Evolutionary conservation across 257 asterid genomes (phyloP).

Genomic region (Buddleja alternifolia): DNA sequence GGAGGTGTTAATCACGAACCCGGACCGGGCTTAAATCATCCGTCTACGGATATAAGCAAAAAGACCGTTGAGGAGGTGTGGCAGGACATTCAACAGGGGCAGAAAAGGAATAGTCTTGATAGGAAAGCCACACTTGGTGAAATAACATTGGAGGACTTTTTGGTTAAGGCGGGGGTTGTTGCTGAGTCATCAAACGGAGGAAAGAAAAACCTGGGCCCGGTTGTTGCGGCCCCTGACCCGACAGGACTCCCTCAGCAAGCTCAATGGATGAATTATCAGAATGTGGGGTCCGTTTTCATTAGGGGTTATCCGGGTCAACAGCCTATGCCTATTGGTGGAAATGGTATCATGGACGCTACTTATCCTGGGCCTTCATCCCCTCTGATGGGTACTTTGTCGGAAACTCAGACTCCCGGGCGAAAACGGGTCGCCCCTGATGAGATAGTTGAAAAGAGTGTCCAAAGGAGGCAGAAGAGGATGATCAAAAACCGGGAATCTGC

Average conservation of each 20-base stretch:
- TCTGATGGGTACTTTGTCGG: no score
- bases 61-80: slow-evolving; percentile 95
- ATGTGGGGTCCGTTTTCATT: no score
- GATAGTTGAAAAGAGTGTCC: slow-evolving; percentile 68
- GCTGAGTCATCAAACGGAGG: slow-evolving; percentile 48
- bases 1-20: slow-evolving; percentile 43
- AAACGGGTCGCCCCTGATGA: slow-evolving; percentile 76
- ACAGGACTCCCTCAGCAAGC: slow-evolving; percentile 46
- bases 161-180: slow-evolving; percentile 93
- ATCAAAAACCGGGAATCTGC: slow-evolving; percentile 95
- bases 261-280: slow-evolving; percentile 68
- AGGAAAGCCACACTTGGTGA: slow-evolving; percentile 77
- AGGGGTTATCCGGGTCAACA: no score
- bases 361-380: no score
- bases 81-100: slow-evolving; percentile 76
- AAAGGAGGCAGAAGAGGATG: slow-evolving; percentile 97
- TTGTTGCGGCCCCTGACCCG: slow-evolving; percentile 46
- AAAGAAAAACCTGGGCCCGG: slow-evolving; percentile 38
- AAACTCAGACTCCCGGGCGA: background rate
- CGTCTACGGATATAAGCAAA: slow-evolving; percentile 71
- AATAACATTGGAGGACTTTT: slow-evolving; percentile 87
- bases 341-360: no score
- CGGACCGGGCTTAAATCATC: no score
- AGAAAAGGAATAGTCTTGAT: slow-evolving; percentile 47
- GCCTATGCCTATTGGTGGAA: no score